A percentile compares a stretch with the other conserved stretches of the same genome.
These are phyloP conservation scores for Geranium rotundifolium DNA, from an alignment of 345 rosid species.

Conservation along the genomic window DNA sequence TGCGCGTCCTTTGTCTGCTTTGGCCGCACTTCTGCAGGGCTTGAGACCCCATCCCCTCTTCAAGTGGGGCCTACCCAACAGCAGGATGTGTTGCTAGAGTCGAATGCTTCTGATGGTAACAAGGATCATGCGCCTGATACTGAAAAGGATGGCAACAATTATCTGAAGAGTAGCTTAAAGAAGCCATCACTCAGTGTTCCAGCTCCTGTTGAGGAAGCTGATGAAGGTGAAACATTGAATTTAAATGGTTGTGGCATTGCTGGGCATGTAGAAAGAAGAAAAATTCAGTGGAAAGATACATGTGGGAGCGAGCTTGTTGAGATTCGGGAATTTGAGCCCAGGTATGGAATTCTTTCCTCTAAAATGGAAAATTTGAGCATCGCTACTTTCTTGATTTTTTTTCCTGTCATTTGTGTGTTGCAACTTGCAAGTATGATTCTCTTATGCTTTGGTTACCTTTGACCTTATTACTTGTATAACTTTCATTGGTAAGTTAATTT, in stretches of 20 bases:
- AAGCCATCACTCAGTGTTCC: constrained; percentile 30
- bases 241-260: constrained; percentile 33
- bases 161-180: constrained; percentile 74
- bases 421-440: no score
- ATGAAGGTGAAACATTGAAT: constrained; percentile 23
- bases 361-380: not conserved
- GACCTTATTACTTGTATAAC: no score
- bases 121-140: constrained; percentile 23
- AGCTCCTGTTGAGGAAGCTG: constrained; percentile 27
- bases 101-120: constrained; percentile 34
- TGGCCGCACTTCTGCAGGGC: constrained; percentile 80
- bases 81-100: constrained; percentile 40
- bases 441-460: no score
- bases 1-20: constrained; percentile 84
- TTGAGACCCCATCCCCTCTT: constrained; percentile 57
- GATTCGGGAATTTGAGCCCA: constrained; percentile 90
- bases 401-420: no score
- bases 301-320: constrained; percentile 83
- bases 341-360: constrained; percentile 32
- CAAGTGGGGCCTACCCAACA: constrained; percentile 67
- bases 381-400: no score
- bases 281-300: constrained; percentile 94
- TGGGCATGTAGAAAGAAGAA: constrained; percentile 45
- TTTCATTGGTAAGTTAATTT: no score
- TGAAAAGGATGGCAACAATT: constrained; percentile 32